Evolutionary conservation across 148 eudicot genomes (phyloP), one percentile per base, ranked within the genome.

Genomic region (Fallopia convolvulus): DNA sequence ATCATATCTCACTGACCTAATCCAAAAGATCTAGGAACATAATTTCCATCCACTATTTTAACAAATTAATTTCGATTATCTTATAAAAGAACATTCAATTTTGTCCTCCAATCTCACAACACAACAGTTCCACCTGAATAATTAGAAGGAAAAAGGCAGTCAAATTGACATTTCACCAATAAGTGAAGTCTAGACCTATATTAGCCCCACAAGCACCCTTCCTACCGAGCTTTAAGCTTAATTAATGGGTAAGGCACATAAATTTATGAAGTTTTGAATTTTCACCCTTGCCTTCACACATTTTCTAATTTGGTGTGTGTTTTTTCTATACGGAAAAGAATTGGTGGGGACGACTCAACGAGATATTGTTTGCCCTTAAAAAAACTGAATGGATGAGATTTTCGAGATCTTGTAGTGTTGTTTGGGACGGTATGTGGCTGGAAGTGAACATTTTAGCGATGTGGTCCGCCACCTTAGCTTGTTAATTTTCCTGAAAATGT

Each of bases 151-250:
- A 65, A 65, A 65, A 65, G 40, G 40, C 70, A 12, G 33, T 65
- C 17, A 30, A 14, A 65, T 39, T 65, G 70, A 65, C 40, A 65
- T 65, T 65, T 30, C 39, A 32, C 70, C 70, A 65, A 65, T 65
- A 6, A 65, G 33, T 65, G 40, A 65, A 14, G 41, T 13, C 7
- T 65, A 50, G n/a, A n/a, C 56, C 56, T 50, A 65, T 30, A 14
- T 65, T 32, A 65, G 85, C 79, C 90, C 86, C 81, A 85, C 90
- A 80, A 66, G 85, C 40, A 74, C 85, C 86, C 84, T 77, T 78
- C 88, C 82, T 74, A 85, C 85, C 85, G 80, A 82, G 78, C 79
- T 60, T 23, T 6, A 41, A 65, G 39, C 3, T 65, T 65, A 15
- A 13, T 30, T 73, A 23, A 14, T 13, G 58, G 5, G 58, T 52